phyloP scores from a whole-genome alignment of 768 basidiomycete species.

The Lentinus tigrinus region DNA sequence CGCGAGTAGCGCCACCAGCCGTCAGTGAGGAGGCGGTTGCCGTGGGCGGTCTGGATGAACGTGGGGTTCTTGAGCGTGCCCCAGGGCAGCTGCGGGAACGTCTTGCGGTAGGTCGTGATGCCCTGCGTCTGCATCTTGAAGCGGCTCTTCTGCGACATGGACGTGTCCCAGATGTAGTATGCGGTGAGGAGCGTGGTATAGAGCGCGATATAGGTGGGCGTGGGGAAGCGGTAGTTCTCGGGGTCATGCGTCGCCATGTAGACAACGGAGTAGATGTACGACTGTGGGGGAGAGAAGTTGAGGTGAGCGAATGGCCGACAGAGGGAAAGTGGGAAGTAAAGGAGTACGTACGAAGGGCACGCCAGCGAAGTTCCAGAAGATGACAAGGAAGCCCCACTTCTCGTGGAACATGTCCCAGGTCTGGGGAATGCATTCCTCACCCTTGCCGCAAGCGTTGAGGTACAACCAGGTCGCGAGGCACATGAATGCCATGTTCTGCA shows the following conservation, averaged over 20 bases:
- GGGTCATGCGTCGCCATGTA: slow-evolving; percentile 98
- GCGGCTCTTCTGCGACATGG: slow-evolving; percentile 95
- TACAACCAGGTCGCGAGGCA: slow-evolving; percentile 95
- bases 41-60: slow-evolving; percentile 91
- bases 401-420: slow-evolving; percentile 99
- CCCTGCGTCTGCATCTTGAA: slow-evolving; percentile 98
- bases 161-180: slow-evolving; percentile 90
- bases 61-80: slow-evolving; percentile 82
- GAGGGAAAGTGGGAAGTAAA: no score
- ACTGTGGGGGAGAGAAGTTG: slow-evolving; percentile 15
- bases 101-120: slow-evolving; percentile 77
- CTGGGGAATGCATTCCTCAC: slow-evolving; percentile 92
- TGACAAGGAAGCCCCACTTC: slow-evolving; percentile 98
- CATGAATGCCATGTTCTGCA: slow-evolving; percentile 95
- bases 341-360: slow-evolving; percentile 76
- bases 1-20: slow-evolving; percentile 95
- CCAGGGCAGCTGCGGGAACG: slow-evolving; percentile 93
- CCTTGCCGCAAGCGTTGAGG: slow-evolving; percentile 93
- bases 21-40: slow-evolving; percentile 86
- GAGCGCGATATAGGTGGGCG: slow-evolving; percentile 66
- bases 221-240: slow-evolving; percentile 82
- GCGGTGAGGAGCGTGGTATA: slow-evolving; percentile 77
- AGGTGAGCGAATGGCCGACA: not conserved
- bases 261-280: slow-evolving; percentile 95
- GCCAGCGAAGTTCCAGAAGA: slow-evolving; percentile 96